Percentiles rank a stretch among this genome's conserved stretches.
These are phyloP conservation scores for Pseudogymnoascus sp. DNA, from an alignment of 2,329 filamentous ascomycete species.

Conservation along the genomic window DNA sequence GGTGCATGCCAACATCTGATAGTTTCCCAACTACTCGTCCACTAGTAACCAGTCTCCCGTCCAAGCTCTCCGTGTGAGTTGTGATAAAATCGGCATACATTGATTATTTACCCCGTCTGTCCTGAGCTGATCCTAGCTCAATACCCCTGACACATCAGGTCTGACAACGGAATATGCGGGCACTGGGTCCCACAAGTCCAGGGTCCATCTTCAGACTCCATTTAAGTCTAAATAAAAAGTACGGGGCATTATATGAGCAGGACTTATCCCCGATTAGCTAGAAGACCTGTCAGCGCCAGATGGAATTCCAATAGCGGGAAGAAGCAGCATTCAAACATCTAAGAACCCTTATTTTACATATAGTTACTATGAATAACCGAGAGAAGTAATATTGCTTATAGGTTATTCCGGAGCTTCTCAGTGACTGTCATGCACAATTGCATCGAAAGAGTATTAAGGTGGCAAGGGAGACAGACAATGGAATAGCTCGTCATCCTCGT, in stretches of 20 bases:
- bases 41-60: neutral
- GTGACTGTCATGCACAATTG: too few species aligned
- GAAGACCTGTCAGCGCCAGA: neutral
- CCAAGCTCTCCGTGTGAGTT: too few species aligned
- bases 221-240: neutral
- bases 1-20: neutral
- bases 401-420: too few species aligned
- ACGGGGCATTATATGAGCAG: neutral
- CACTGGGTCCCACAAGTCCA: neutral
- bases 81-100: neutral
- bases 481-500: too few species aligned
- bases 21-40: neutral
- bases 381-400: too few species aligned
- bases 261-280: neutral
- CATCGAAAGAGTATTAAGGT: too few species aligned
- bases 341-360: too few species aligned
- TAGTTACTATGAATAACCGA: too few species aligned
- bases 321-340: too few species aligned
- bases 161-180: neutral
- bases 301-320: neutral
- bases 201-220: neutral
- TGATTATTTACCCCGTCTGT: neutral
- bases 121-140: neutral
- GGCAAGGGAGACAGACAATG: too few species aligned
- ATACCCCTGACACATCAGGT: neutral